A percentile compares a stretch with the other conserved stretches of the same genome.
These are phyloP conservation scores for Geoglossum cookeanum DNA, from an alignment of 2,329 filamentous ascomycete species.

Conservation along the genomic window DNA sequence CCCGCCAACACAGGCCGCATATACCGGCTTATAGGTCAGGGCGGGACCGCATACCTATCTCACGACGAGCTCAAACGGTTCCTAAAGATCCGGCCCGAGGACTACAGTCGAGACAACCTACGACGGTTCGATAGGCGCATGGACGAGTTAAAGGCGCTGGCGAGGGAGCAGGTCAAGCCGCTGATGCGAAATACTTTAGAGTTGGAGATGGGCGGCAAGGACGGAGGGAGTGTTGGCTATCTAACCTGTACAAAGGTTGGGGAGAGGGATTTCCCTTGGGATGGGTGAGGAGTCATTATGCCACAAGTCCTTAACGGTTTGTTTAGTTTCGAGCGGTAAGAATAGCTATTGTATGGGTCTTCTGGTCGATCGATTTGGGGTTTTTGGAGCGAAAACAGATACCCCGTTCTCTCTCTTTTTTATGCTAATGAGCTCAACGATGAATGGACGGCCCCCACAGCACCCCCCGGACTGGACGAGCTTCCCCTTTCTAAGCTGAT, in stretches of 20 bases:
- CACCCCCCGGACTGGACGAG: too few relatives aligned
- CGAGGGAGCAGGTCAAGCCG: conserved; percentile 63
- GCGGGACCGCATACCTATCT: conserved; percentile 45
- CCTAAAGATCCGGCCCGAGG: conserved; percentile 60
- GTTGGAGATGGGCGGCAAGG: conserved; percentile 43
- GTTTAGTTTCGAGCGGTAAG: neutral
- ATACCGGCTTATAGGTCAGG: conserved; percentile 56
- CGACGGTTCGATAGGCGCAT: conserved; percentile 69
- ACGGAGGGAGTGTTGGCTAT: conserved; percentile 34
- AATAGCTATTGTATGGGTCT: neutral
- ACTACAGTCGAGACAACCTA: conserved; percentile 75
- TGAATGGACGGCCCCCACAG: neutral
- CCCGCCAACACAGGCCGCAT: conserved; percentile 47
- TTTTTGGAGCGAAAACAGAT: neutral
- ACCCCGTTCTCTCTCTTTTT: neutral
- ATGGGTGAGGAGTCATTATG: conserved; percentile 13
- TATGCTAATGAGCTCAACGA: neutral
- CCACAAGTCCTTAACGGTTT: neutral
- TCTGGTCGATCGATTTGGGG: neutral
- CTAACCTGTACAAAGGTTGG: conserved; percentile 45
- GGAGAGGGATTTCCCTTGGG: conserved; percentile 44
- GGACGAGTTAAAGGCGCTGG: conserved; percentile 73
- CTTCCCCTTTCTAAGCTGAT: too few relatives aligned
- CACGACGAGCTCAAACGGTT: conserved; percentile 87
- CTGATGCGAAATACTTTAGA: conserved; percentile 74